Conservation (phyloP, 768 basidiomycete genomes). For the Mycena indigotica region DNA sequence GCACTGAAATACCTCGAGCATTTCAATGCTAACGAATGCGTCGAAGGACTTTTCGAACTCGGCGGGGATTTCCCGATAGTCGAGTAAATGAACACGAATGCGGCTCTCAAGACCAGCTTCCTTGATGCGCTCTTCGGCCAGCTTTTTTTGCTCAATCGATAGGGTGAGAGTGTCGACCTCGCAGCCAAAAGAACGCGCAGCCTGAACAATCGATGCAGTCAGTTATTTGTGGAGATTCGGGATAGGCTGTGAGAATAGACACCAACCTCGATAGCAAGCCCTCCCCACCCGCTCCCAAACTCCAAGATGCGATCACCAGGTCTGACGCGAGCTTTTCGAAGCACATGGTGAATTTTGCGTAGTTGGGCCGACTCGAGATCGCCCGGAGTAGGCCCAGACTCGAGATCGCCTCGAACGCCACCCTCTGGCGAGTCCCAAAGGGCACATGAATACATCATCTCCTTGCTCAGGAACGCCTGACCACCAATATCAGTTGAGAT, state of each 20-base stretch:
- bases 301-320: conserved; percentile 83
- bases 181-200: conserved; percentile 70
- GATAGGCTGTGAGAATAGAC: not conserved
- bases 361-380: conserved; percentile 82
- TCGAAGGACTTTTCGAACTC: conserved; percentile 83
- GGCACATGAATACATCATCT: conserved; percentile 96
- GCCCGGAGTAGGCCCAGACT: conserved; percentile 53
- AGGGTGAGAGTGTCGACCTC: conserved; percentile 90
- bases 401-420: conserved; percentile 74
- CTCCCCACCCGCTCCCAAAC: conserved; percentile 95
- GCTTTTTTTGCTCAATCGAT: conserved; percentile 81
- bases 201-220: conserved; percentile 39
- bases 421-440: conserved; percentile 82
- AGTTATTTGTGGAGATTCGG: not conserved
- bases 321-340: conserved; percentile 73
- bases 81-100: conserved; percentile 85
- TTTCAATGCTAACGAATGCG: conserved; percentile 76
- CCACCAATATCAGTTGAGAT: conserved; percentile 7
- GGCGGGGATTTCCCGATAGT: conserved; percentile 85
- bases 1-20: conserved; percentile 62
- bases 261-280: conserved; percentile 79
- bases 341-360: conserved; percentile 82
- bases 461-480: conserved; percentile 76
- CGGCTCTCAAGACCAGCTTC: conserved; percentile 68
- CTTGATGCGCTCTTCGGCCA: conserved; percentile 83